Base-by-base conservation (phyloP, 129 eudicot species). In the Tanacetum coccineum region DNA sequence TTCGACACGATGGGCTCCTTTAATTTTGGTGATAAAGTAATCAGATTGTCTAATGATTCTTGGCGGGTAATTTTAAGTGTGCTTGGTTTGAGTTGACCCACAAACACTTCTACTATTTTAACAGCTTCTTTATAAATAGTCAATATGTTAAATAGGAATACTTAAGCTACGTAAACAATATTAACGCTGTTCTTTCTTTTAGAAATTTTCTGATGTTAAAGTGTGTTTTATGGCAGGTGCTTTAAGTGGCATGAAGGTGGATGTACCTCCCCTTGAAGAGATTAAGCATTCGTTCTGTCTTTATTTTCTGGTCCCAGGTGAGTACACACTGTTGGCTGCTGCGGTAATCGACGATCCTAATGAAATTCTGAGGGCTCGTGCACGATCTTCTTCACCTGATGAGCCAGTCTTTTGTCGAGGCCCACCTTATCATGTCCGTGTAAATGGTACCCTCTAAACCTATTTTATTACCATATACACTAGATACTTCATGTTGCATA, bases 331-430 rank as follows among this genome's bases (percentile, higher is more conserved):
- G 40, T 61, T 89, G 69, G 96, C 98, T 70, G 96, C 95, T 76
- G 96, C 98, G 30, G 79, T 88, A 47, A 93, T 93, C 59, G 81
- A 88, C 9, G 90, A 86, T 75, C 95, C 98, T 46, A 93, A 89
- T 63, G 98, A 89, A 52, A 84, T 93, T 72, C 80, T 93, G 40
- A 77, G 96, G 79, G 96, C 98, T n/a, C 87, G 98, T 58, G 98
- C 95, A 0, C 84, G 80, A 69, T 70, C 81, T 75, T 80, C 72
- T 14, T 78, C 85, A 28, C 78, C 79, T 13, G 89, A 89, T 36
- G 98, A 93, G 75, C 95, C 98, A 6, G 86, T 93, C 64, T 78
- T 93, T 56, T 93, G 96, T 59, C 91, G 96, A 54, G 98, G 98
- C 9, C 96, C 98, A 6, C 98, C 98, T 4, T 89, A 84, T 73